Evolutionary conservation across 768 basidiomycete genomes (phyloP).

Genomic region (Lepiota venenata): DNA sequence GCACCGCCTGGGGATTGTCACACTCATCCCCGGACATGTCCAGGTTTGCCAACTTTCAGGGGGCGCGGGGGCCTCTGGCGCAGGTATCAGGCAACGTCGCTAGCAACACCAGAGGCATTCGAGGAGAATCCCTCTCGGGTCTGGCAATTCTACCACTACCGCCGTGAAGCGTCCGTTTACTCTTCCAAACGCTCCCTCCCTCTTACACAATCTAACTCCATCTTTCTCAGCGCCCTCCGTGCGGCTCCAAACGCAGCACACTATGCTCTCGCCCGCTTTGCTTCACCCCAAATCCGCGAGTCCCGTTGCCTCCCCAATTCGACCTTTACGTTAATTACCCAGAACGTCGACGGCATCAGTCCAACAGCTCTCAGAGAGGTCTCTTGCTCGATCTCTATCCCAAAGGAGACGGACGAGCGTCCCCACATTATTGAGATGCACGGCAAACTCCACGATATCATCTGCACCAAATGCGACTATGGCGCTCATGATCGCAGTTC

Average conservation of each 20-base stretch:
- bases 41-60: conserved; percentile 48
- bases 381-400: conserved; percentile 12
- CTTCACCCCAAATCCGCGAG: conserved; percentile 33
- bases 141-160: conserved; percentile 67
- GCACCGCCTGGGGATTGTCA: conserved; percentile 14
- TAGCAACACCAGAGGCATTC: conserved; percentile 56
- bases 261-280: conserved; percentile 42
- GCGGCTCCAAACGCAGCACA: conserved; percentile 58
- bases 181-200: background rate
- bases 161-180: conserved; percentile 45
- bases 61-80: conserved; percentile 51
- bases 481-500: conserved; percentile 35
- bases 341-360: conserved; percentile 61
- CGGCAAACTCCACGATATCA: conserved; percentile 50
- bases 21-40: background rate
- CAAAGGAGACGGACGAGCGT: conserved; percentile 17
- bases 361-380: conserved; percentile 31
- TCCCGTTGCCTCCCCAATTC: conserved; percentile 35
- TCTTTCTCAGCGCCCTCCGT: conserved; percentile 36
- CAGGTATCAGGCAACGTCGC: conserved; percentile 42
- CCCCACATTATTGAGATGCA: conserved; percentile 57
- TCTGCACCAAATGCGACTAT: conserved; percentile 48
- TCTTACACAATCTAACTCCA: conserved; percentile 9
- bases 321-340: conserved; percentile 51
- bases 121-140: conserved; percentile 41